Evolutionary conservation across 2,329 filamentous ascomycete species (phyloP).

Genomic region (Ceratocystis eucalypticola): DNA sequence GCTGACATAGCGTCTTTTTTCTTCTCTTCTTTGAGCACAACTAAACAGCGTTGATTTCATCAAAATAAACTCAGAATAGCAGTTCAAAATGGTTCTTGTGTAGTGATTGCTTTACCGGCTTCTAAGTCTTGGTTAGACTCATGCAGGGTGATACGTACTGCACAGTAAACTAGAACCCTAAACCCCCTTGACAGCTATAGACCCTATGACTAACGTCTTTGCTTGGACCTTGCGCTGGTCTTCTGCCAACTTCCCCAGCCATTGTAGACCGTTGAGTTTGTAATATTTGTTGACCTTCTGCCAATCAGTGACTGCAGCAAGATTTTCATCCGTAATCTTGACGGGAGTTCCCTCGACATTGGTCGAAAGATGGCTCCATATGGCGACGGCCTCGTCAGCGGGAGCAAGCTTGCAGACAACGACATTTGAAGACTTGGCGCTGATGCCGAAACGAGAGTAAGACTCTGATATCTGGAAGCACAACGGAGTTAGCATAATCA

Average conservation of each 20-base stretch:
- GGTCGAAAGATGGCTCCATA: constrained; percentile 45
- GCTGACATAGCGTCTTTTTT: background rate
- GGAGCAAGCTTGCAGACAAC: constrained; percentile 67
- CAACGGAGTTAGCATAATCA: constrained; percentile 8
- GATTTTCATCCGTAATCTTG: constrained; percentile 48
- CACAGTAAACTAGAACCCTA: background rate
- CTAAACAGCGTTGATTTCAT: background rate
- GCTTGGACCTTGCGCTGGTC: constrained; percentile 39
- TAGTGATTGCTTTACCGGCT: background rate
- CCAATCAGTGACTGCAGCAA: constrained; percentile 49
- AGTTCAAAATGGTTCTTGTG: background rate
- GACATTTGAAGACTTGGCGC: constrained; percentile 55
- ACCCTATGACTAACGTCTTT: constrained; percentile 56
- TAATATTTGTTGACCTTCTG: constrained; percentile 69
- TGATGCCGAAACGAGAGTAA: constrained; percentile 77
- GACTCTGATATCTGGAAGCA: constrained; percentile 65
- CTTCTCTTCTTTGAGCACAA: background rate
- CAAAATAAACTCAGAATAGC: background rate
- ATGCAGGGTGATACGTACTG: background rate
- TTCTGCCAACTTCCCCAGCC: constrained; percentile 35
- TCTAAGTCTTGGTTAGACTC: background rate
- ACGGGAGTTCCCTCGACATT: constrained; percentile 48
- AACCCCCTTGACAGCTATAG: constrained; percentile 60
- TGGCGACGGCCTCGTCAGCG: constrained; percentile 27
- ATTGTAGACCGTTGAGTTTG: constrained; percentile 55